Percentiles rank a stretch among this genome's conserved stretches.
Evolutionary conservation across 192 early-diverging fungal species (phyloP).

Genomic region (Gaertneriomyces sp.): DNA sequence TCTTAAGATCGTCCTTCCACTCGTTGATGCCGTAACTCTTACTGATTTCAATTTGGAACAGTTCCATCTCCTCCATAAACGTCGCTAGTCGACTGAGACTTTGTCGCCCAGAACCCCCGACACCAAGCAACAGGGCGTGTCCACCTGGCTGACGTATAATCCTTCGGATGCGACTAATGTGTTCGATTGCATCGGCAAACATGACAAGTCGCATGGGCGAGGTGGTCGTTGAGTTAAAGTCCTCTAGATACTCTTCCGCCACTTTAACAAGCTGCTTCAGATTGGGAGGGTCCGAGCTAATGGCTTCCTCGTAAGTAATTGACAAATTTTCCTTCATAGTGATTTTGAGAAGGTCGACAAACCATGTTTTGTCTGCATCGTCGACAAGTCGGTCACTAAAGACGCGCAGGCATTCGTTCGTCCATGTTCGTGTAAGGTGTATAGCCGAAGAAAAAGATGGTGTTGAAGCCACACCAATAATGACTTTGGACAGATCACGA

Average conservation of each 20-base stretch:
- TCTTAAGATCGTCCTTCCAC: constrained; percentile 63
- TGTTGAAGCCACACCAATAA: constrained; percentile 49
- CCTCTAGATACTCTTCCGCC: constrained; percentile 59
- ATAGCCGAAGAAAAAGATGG: constrained; percentile 25
- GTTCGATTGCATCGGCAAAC: constrained; percentile 64
- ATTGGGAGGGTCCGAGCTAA: constrained; percentile 54
- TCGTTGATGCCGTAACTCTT: constrained; percentile 60
- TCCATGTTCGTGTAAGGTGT: constrained; percentile 49
- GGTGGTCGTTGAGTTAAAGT: constrained; percentile 59
- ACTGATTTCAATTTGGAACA: constrained; percentile 63
- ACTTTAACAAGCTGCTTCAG: constrained; percentile 53
- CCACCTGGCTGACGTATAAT: constrained; percentile 59
- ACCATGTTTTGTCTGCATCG: constrained; percentile 58
- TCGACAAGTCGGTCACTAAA: constrained; percentile 62
- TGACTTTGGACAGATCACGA: constrained; percentile 58
- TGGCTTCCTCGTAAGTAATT: constrained; percentile 47
- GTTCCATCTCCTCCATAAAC: constrained; percentile 61
- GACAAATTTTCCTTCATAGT: constrained; percentile 45
- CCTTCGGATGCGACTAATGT: constrained; percentile 54
- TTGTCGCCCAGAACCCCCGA: constrained; percentile 63
- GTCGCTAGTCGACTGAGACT: constrained; percentile 51
- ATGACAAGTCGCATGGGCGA: constrained; percentile 60
- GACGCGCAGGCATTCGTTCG: constrained; percentile 57
- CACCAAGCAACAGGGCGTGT: constrained; percentile 54
- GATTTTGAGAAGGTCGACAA: constrained; percentile 43